Evolutionary conservation across 139 green algal species (phyloP).

Genomic region (Micractinium sp.): DNA sequence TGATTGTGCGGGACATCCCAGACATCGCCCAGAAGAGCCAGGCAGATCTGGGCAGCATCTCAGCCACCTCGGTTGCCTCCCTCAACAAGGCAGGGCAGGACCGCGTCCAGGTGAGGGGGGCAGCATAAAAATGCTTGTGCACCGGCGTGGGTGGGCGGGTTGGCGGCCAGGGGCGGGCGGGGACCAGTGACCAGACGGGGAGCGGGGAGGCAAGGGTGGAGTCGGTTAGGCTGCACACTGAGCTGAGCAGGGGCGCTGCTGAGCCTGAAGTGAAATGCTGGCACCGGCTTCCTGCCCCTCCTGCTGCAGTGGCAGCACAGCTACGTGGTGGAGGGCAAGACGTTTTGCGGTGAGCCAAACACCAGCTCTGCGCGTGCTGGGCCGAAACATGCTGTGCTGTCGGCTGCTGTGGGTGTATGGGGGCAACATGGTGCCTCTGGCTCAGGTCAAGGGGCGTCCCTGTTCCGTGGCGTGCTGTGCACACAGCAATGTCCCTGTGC

Average conservation of each 20-base stretch:
- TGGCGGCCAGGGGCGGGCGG: too few species aligned
- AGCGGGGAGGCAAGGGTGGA: too few species aligned
- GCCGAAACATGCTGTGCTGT: background rate
- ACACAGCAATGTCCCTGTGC: too few species aligned
- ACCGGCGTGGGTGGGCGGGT: too few species aligned
- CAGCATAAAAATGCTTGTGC: too few species aligned
- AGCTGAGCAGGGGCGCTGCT: too few species aligned
- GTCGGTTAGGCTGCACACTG: too few species aligned
- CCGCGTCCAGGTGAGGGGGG: background rate
- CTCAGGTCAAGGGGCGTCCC: too few species aligned
- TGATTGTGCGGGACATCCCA: slow-evolving; percentile 13
- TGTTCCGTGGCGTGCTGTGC: too few species aligned
- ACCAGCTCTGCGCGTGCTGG: background rate
- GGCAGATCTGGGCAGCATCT: slow-evolving; percentile 14
- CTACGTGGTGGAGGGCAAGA: slow-evolving; percentile 18
- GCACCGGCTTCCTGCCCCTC: too few species aligned
- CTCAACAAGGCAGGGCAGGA: background rate
- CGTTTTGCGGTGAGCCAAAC: slow-evolving; percentile 2
- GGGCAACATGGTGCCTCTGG: background rate
- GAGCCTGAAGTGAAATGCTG: too few species aligned
- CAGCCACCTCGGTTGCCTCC: background rate
- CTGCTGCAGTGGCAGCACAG: slow-evolving; percentile 18
- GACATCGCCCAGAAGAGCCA: background rate
- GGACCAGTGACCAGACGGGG: too few species aligned
- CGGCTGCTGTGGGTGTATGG: background rate